Base-by-base conservation (phyloP, 345 rosid species). In the Lumnitzera racemosa region DNA sequence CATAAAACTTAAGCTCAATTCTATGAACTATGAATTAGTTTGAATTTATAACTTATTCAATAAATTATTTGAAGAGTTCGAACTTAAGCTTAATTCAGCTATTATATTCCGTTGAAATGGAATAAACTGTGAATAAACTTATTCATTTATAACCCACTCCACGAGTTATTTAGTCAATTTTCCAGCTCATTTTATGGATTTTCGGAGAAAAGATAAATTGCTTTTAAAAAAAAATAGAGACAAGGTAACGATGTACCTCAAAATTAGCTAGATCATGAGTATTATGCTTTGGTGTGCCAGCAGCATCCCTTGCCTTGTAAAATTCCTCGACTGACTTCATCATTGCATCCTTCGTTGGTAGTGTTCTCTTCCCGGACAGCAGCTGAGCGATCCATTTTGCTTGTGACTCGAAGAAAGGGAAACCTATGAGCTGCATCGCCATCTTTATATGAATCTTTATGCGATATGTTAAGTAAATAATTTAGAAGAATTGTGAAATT, bases 371-470 rank as follows among this genome's bases (percentile, higher is more conserved):
- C 61, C 94, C 98, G 3, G 86, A 76, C 66, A 92, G 81, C n/a
- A 87, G 78, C 66, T 85, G 87, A 16, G 96, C 87, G 46, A 91
- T 79, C 96, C 96, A 91, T 73, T 66, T 87, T 67, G 90, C 98
- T 89, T 91, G 98, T 24, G 95, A 78, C 72, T 91, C 98, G 63
- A 88, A 89, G 81, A 91, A 91, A 53, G 95, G 95, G 69, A 89
- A 89, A 68, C 95, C 98, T 69, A 91, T 84, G 43, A 91, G 46
- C 98, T 89, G 85, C 73, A 65, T 20, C n/a, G n/a, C 11, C 55
- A 51, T 20, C 20, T 0, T 20, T 20, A 20, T 20, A 20, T 0
- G 20, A 20, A 20, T 20, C 20, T 20, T 20, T 20, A 20, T 20
- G 20, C 20, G 0, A 20, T 20, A 20, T 20, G 20, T 20, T 1